phyloP scores from a whole-genome alignment of 768 basidiomycete species.

The Sutorius australiensis region DNA sequence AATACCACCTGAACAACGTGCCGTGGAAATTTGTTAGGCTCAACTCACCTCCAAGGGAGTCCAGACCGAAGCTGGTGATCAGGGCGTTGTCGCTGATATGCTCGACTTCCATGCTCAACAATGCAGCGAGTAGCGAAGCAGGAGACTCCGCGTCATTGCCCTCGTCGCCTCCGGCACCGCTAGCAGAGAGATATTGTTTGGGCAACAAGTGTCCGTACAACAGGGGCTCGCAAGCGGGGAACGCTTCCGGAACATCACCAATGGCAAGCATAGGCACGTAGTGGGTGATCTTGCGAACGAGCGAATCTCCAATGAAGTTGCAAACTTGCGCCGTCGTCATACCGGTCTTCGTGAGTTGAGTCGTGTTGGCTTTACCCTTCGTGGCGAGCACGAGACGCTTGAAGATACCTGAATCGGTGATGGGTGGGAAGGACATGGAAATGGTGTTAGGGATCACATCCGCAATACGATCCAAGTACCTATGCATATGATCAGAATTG shows the following conservation, averaged over 20 bases:
- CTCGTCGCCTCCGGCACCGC: conserved; percentile 10
- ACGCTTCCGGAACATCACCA: conserved; percentile 22
- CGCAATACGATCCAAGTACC: conserved; percentile 33
- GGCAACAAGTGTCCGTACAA: conserved; percentile 26
- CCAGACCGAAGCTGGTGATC: conserved; percentile 27
- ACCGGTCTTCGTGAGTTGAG: conserved; percentile 29
- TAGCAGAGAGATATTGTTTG: conserved; percentile 19
- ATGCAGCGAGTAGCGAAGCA: conserved; percentile 22
- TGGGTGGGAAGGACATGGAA: conserved; percentile 34
- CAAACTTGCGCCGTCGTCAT: conserved; percentile 33
- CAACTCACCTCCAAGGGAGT: conserved; percentile 25
- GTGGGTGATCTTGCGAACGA: conserved; percentile 28
- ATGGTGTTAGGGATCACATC: conserved; percentile 29
- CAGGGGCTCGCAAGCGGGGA: conserved; percentile 25
- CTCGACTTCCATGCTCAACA: conserved; percentile 25
- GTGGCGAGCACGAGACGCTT: conserved; percentile 29
- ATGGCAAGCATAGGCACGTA: conserved; percentile 30
- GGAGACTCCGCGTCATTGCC: conserved; percentile 19
- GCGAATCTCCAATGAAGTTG: conserved; percentile 31
- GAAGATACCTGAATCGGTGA: conserved; percentile 34
- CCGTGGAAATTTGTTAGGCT: background rate
- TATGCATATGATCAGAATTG: conserved; percentile 4
- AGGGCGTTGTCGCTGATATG: conserved; percentile 30
- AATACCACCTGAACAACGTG: background rate
- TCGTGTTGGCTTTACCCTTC: conserved; percentile 27